These are phyloP conservation scores for Pisolithus microcarpus DNA, from an alignment of 768 basidiomycete genomes.

Conservation along the genomic window DNA sequence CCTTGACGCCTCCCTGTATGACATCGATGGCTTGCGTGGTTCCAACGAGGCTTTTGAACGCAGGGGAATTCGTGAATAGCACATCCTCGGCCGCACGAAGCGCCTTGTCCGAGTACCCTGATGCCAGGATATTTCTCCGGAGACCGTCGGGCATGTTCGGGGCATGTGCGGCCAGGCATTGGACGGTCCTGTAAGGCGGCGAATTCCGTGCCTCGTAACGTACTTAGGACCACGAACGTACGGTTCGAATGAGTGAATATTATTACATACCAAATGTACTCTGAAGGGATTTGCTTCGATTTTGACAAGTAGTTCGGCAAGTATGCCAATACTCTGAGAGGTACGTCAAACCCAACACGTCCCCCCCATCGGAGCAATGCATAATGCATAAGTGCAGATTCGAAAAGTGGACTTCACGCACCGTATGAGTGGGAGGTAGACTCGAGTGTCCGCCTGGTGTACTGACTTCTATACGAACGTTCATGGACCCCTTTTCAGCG, in stretches of 20 bases:
- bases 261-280: slow-evolving; percentile 40
- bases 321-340: slow-evolving; percentile 69
- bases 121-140: slow-evolving; percentile 43
- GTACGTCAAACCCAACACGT: too few species aligned
- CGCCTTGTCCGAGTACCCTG: slow-evolving; percentile 10
- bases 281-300: slow-evolving; percentile 61
- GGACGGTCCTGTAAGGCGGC: slow-evolving; percentile 52
- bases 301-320: slow-evolving; percentile 60
- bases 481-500: slow-evolving; percentile 67
- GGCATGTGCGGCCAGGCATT: slow-evolving; percentile 61
- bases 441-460: slow-evolving; percentile 82
- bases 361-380: slow-evolving; percentile 1
- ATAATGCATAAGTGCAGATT: neutral
- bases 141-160: slow-evolving; percentile 44
- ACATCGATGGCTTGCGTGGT: slow-evolving; percentile 80
- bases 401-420: slow-evolving; percentile 18
- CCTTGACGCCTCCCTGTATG: slow-evolving; percentile 58
- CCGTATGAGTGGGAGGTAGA: slow-evolving; percentile 77
- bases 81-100: slow-evolving; percentile 4
- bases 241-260: slow-evolving; percentile 3
- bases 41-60: slow-evolving; percentile 40
- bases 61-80: neutral
- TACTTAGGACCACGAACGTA: neutral
- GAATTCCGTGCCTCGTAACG: slow-evolving; percentile 43
- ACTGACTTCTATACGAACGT: slow-evolving; percentile 57